Base-by-base conservation (phyloP, 2,329 filamentous ascomycete species). In the Aphanocladium album region DNA sequence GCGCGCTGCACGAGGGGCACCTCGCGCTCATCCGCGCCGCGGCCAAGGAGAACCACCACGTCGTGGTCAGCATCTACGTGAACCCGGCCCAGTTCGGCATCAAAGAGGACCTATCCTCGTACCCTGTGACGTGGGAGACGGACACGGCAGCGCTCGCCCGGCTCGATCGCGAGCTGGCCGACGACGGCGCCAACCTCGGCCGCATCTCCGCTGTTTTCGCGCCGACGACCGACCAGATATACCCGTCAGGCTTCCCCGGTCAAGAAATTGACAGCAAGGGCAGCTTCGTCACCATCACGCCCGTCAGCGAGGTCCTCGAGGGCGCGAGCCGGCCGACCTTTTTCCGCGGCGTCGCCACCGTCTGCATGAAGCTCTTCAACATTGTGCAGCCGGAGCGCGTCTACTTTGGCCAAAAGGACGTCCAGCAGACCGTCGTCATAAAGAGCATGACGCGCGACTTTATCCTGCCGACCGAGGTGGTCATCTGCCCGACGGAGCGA, bases 381-480 rank as follows among this genome's bases (percentile, higher is more conserved):
- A 72, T 77, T 21, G 74, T 79, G 19, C 77, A 78, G 68, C 87
- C 89, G 0, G 87, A 91, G 62, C 80, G 83, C 5, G 89, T 89
- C 21, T 93, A 96, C 76, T 97, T 99, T 78, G 95, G 95, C 4
- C 95, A 98, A 74, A 99, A 99, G 77, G 95, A 99, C 73, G 86
- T 97, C 21, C 95, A 99, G 79, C 95, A 99, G 76, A 96, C 92
- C 0, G 90, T 96, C 19, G 84, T 99, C 12, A 90, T 99, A 69
- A 87, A 85, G 69, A 86, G 89, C 49, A 87, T 99, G 84, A 89
- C 97, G 35, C 82, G 86, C 66, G 95, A 99, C 73, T 93, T 99
- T 66, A 86, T 92, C 72, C 74, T 98, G 45, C 85, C 90, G 43
- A 89, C 86, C 3, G 79, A 89, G 23, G 85, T 98, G 9, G 81